These are phyloP conservation scores for Hyaloscypha variabilis DNA, from an alignment of 495 filamentous ascomycete genomes.

Conservation along the genomic window DNA sequence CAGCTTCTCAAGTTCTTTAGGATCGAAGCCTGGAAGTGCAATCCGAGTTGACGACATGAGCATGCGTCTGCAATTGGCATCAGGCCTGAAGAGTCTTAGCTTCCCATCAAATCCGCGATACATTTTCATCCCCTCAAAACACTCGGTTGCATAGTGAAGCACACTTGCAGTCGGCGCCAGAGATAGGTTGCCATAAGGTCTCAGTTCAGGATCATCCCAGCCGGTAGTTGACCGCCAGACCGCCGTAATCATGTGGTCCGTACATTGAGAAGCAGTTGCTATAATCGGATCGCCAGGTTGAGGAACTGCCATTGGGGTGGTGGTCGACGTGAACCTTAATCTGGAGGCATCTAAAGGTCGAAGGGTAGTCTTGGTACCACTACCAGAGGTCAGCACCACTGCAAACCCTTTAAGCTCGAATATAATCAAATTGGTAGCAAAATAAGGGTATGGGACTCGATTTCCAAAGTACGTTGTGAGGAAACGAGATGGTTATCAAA, in stretches of 20 bases:
- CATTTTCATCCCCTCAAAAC: conserved; percentile 88
- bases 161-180: conserved; percentile 85
- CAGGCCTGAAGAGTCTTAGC: conserved; percentile 83
- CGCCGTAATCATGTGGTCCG: conserved; percentile 85
- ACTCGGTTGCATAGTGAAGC: conserved; percentile 90
- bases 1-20: conserved; percentile 71
- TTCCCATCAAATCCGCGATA: conserved; percentile 83
- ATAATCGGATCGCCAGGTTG: conserved; percentile 50
- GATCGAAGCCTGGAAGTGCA: conserved; percentile 75
- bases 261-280: conserved; percentile 62
- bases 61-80: conserved; percentile 77
- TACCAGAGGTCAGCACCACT: conserved; percentile 14
- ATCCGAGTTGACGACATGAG: conserved; percentile 71
- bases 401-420: not conserved
- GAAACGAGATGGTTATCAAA: too few species aligned
- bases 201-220: conserved; percentile 78
- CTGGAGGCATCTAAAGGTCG: conserved; percentile 68
- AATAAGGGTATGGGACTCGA: too few species aligned
- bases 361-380: conserved; percentile 6
- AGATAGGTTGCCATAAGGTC: conserved; percentile 77
- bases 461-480: too few species aligned
- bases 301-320: conserved; percentile 69
- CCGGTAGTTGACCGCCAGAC: conserved; percentile 67
- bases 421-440: too few species aligned
- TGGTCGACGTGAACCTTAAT: conserved; percentile 68